Evolutionary conservation across 305 asterid genomes (phyloP), one percentile per base, ranked within the genome.

Genomic region (Fraxinus sp.): DNA sequence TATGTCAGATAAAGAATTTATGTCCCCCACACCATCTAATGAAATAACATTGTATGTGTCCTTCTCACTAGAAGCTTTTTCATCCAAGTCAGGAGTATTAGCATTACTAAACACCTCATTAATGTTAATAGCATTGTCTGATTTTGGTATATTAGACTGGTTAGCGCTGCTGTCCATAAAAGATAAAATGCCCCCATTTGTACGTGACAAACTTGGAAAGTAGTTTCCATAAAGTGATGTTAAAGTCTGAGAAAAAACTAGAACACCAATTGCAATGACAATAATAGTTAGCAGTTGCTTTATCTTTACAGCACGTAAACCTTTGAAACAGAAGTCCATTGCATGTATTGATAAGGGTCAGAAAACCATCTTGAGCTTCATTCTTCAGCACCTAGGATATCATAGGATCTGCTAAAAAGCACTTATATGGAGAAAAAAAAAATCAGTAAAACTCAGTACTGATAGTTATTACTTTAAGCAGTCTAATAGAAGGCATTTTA

Each of bases 221-320:
- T 81, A 81, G 85, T 77, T 84, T 14, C 82, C 81, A 80, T 81
- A 79, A 66, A 90, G 89, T 75, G 81, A 32, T 68, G 85, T 62
- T 18, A 85, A 78, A 41, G 89, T 80, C 85, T 83, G 85, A 20
- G 85, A 71, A 41, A 92, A 77, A 79, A 82, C 57, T 26, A 84
- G 84, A 80, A 84, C 72, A 49, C 80, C 76, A 84, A 85, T 30
- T 10, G 86, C 75, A 82, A 80, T 73, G 52, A 85, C 90, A 80
- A 85, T 75, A 73, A 87, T 28, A 26, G 28, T 82, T 18, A 87
- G 66, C 46, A 87, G 55, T 66, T 83, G 82, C 71, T 72, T 18
- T 26, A 78, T 81, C 1, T 14, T 84, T 14, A 83, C 75, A 62
- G 52, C 79, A 77, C 72, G 75, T 28, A 59, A 84, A 39, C 85